Evolutionary conservation across 768 basidiomycete genomes (phyloP), one percentile per base, ranked within the genome.

Genomic region (Amanita muscaria): DNA sequence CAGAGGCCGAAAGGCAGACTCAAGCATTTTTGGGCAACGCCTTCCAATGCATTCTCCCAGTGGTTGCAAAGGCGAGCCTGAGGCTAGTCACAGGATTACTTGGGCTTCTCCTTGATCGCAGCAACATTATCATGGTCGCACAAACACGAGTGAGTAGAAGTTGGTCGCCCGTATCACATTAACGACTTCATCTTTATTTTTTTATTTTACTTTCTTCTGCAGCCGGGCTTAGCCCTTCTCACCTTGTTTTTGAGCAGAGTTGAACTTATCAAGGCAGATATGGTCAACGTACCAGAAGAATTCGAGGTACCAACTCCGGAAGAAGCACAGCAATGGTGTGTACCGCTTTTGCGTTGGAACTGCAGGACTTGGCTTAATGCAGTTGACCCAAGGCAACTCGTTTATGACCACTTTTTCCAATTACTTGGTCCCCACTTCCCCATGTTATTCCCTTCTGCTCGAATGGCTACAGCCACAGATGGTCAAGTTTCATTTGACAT

Each of bases 191-290:
- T n/a, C n/a, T n/a, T n/a, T n/a, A n/a, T n/a, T n/a, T n/a, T n/a
- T n/a, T n/a, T n/a, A n/a, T n/a, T n/a, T n/a, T n/a, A n/a, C n/a
- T n/a, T 19, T 30, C 39, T 31, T 16, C 34, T 21, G 32, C 27
- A 97, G 92, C 91, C 96, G 44, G 96, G 93, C 27, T 69, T 97
- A 21, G 88, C 90, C 2, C 72, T 98, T 40, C 69, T 98, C 49
- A 98, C 92, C 0, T 70, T 93, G 35, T 83, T 98, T 61, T 68
- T 98, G 43, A 91, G 87, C 51, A 83, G 90, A 19, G 94, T 91
- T n/a, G 89, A 92, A 61, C 77, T 88, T 14, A 82, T 98, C 55
- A 90, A 89, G 59, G 83, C 93, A 54, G 74, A 74, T 2, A 73
- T 75, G 49, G 62, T 63, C 4, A 67, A 65, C 11, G 62, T 70